These are phyloP conservation scores for Bonia amplexicaulis DNA, from an alignment of 176 grass and related monocot species.

Conservation along the genomic window DNA sequence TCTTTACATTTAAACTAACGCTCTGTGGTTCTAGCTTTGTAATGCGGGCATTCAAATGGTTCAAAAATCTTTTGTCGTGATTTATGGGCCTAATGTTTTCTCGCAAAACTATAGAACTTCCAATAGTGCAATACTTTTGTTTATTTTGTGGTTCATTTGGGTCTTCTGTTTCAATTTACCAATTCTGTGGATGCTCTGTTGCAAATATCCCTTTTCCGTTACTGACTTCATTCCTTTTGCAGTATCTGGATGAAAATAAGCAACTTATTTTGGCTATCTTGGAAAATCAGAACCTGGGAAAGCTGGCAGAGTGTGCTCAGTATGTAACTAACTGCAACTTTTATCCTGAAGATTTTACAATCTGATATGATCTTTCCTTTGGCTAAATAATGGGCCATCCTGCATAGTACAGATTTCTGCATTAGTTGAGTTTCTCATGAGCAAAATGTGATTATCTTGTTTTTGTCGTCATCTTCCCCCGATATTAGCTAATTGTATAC, in stretches of 20 bases:
- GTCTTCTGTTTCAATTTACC: background rate
- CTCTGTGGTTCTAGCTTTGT: background rate
- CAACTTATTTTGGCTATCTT: conserved; percentile 93
- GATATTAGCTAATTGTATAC: background rate
- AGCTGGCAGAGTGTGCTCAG: conserved; percentile 91
- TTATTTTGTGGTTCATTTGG: background rate
- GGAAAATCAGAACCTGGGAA: conserved; percentile 88
- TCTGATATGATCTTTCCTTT: conserved; percentile 17
- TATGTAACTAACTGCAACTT: conserved; percentile 35
- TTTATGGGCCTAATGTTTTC: background rate
- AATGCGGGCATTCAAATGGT: background rate
- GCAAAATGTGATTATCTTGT: background rate
- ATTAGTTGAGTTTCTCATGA: conserved; percentile 10
- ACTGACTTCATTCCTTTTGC: conserved; percentile 18
- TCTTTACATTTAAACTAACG: background rate
- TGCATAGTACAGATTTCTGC: background rate
- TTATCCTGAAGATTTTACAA: background rate
- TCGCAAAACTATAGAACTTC: background rate
- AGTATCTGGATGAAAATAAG: conserved; percentile 92
- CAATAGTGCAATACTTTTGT: background rate
- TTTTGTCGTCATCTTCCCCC: background rate
- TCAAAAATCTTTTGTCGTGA: background rate
- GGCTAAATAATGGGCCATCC: background rate
- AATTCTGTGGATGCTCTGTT: background rate
- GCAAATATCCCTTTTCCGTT: background rate